Evolutionary conservation across 352 stramenopile species (phyloP).

Genomic region (Phytopythium litorale): DNA sequence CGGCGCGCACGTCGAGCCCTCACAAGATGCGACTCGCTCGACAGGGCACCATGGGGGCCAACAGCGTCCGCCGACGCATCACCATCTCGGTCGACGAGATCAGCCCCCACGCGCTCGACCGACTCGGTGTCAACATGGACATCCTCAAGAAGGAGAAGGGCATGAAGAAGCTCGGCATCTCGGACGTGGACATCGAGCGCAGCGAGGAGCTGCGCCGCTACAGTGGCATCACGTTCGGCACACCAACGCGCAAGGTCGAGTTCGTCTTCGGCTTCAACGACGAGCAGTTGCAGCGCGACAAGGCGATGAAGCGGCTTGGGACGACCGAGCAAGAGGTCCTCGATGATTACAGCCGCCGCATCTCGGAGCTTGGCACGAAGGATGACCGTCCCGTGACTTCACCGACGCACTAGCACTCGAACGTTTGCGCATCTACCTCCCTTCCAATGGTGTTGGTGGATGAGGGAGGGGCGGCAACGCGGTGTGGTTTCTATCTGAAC

Average conservation of each 20-base stretch:
- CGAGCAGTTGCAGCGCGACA: slow-evolving; percentile 54
- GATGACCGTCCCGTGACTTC: slow-evolving; percentile 6
- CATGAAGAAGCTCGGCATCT: slow-evolving; percentile 77
- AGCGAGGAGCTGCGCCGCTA: slow-evolving; percentile 55
- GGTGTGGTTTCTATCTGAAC: neutral
- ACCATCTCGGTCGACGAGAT: slow-evolving; percentile 25
- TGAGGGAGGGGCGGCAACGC: neutral
- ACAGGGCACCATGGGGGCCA: neutral
- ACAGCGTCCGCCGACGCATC: slow-evolving; percentile 15
- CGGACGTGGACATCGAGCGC: slow-evolving; percentile 49
- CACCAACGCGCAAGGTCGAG: slow-evolving; percentile 39
- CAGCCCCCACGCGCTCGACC: slow-evolving; percentile 46
- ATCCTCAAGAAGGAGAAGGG: slow-evolving; percentile 69
- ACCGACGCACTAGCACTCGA: neutral
- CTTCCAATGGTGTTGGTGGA: neutral
- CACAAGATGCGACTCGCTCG: neutral
- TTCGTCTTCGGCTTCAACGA: slow-evolving; percentile 63
- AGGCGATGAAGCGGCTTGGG: slow-evolving; percentile 51
- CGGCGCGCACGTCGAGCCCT: neutral
- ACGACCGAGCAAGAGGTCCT: slow-evolving; percentile 62
- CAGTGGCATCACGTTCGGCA: slow-evolving; percentile 30
- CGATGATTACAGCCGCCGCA: slow-evolving; percentile 48
- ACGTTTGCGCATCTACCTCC: neutral
- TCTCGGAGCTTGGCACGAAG: slow-evolving; percentile 40
- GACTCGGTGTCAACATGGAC: slow-evolving; percentile 54